Conservation (phyloP, 371 early-diverging fungal species). For the Phascolomyces articulosus region DNA sequence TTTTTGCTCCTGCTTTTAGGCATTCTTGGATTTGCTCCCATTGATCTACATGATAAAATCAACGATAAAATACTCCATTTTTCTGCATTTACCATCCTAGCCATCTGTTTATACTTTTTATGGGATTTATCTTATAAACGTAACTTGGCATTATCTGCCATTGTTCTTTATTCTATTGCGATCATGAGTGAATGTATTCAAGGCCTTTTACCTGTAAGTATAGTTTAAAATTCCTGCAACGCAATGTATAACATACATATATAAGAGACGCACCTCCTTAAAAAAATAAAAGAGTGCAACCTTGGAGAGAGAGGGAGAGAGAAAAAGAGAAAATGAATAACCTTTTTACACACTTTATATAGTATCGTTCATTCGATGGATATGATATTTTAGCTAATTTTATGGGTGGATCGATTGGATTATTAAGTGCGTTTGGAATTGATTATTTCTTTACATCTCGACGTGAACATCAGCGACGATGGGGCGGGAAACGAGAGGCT, state of each 20-base stretch:
- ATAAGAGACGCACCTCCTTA: too few species aligned
- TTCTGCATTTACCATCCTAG: slow-evolving; percentile 33
- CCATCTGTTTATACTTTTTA: slow-evolving; percentile 40
- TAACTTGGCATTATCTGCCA: slow-evolving; percentile 34
- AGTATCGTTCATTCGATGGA: slow-evolving; percentile 54
- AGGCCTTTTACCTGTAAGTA: slow-evolving; percentile 46
- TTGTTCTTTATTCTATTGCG: slow-evolving; percentile 24
- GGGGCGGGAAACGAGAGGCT: slow-evolving; percentile 44
- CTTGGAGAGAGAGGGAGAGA: too few species aligned
- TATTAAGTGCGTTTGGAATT: slow-evolving; percentile 26
- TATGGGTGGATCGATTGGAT: slow-evolving; percentile 32
- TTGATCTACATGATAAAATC: slow-evolving; percentile 32
- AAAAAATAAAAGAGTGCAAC: too few species aligned
- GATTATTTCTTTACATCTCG: slow-evolving; percentile 31
- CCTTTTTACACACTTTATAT: too few species aligned
- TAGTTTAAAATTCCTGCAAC: too few species aligned
- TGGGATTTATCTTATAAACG: slow-evolving; percentile 48
- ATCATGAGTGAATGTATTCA: slow-evolving; percentile 50
- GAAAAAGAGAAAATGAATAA: too few species aligned
- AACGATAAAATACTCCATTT: slow-evolving; percentile 53
- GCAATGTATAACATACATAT: not conserved
- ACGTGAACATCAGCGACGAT: slow-evolving; percentile 35
- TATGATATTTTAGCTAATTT: slow-evolving; percentile 53
- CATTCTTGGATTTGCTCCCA: slow-evolving; percentile 50
- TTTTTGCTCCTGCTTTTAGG: slow-evolving; percentile 40